Conservation (phyloP, 352 stramenopile genomes). For the Phytophthora agathidicida region DNA sequence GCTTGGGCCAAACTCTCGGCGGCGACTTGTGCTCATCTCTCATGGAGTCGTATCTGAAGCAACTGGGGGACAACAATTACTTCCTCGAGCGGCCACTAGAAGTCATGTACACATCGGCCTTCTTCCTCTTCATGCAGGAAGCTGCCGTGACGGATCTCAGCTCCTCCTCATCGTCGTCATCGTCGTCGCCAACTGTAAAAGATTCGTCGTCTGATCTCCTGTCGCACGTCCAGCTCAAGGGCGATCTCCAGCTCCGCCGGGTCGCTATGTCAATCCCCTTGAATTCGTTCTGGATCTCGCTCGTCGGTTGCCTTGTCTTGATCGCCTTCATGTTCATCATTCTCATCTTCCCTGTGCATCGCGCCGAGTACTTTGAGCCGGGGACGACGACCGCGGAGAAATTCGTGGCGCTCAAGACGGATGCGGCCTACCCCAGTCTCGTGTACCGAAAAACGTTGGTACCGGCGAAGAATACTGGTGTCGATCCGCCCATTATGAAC, state of each 20-base stretch:
- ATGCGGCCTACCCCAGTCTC: constrained; percentile 27
- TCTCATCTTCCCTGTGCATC: constrained; percentile 32
- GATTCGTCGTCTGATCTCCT: constrained; percentile 19
- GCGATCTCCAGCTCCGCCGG: constrained; percentile 35
- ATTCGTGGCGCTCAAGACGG: constrained; percentile 32
- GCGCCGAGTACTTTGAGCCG: constrained; percentile 34
- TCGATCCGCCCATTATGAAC: constrained; percentile 9
- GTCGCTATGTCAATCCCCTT: constrained; percentile 38
- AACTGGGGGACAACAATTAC: constrained; percentile 48
- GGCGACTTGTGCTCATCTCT: constrained; percentile 43
- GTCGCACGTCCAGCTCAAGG: constrained; percentile 39
- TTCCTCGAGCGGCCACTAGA: constrained; percentile 42
- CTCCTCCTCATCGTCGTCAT: constrained; percentile 15
- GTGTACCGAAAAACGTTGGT: constrained; percentile 42
- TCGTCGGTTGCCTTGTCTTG: constrained; percentile 30
- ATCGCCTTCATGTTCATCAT: constrained; percentile 30
- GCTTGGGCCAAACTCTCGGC: constrained; percentile 21
- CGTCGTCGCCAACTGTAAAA: neutral
- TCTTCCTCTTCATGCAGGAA: constrained; percentile 51
- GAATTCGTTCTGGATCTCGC: constrained; percentile 41
- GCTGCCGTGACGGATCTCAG: constrained; percentile 40
- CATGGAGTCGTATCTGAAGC: constrained; percentile 52
- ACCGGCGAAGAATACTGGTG: neutral
- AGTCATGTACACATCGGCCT: constrained; percentile 50
- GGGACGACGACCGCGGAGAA: constrained; percentile 32